Base-by-base conservation (phyloP, 352 stramenopile genomes). In the Globisporangium parvum region DNA sequence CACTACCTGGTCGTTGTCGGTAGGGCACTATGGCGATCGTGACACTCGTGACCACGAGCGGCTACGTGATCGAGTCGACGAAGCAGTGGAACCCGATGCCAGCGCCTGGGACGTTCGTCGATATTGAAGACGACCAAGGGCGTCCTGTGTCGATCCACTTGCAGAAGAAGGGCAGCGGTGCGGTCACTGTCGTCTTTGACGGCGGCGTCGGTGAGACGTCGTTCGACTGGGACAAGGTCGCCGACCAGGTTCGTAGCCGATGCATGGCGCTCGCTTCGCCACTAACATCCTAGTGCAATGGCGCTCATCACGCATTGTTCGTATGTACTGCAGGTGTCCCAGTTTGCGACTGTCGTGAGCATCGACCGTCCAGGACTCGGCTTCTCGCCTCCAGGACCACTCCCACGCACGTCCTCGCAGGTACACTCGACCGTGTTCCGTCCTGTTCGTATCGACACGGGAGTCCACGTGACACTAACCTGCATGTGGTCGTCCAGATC, bases 201-300 rank as follows among this genome's bases (percentile, higher is more conserved):
- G 82, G 82, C 17, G 79, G 82, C 39, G 75, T 88, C 35, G 82
- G 82, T n/a, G 80, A 93, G 69, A 87, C 82, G 18, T 88, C 76
- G 33, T 93, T 93, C 59, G 82, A 93, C 59, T 93, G 80, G 77
- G 80, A 89, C 49, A 90, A 93, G 57, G 77, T 92, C 48, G 65
- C 66, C 2, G 61, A 61, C 17, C 50, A 85, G 44, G 56, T 81
- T 17, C 24, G 44, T 35, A 28, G 31, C 31, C 31, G 31, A 37
- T 37, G 4, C 31, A 12, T 37, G 31, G 31, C 31, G 9, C 31
- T 37, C 28, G 20, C 23, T 11, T 17, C 18, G 41, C 17, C 14
- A 33, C 2, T 41, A 14, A 3, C 24, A 14, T n/a, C 24, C 31
- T 9, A 37, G 31, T 9, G 31, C 31, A 12, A 0, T 9, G 9